These are phyloP conservation scores for Botryotinia narcissicola DNA, from an alignment of 2,329 filamentous ascomycete genomes.

Conservation along the genomic window DNA sequence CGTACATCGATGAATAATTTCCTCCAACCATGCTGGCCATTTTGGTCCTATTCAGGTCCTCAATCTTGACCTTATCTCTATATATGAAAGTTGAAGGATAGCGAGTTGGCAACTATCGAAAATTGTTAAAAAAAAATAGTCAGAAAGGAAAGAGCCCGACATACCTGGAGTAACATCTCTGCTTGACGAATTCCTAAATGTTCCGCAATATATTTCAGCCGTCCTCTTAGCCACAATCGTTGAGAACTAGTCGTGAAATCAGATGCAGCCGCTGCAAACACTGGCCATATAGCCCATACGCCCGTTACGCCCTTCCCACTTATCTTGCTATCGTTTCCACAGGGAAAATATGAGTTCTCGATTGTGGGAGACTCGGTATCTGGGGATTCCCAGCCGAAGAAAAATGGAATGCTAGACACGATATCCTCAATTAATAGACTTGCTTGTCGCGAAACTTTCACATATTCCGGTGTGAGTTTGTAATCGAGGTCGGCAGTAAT, in stretches of 20 bases:
- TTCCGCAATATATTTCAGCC: slow-evolving; percentile 30
- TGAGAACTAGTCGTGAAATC: slow-evolving; percentile 31
- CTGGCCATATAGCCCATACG: slow-evolving; percentile 31
- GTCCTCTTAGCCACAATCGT: slow-evolving; percentile 27
- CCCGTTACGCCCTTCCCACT: slow-evolving; percentile 27
- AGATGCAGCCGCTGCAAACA: slow-evolving; percentile 29
- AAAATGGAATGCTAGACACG: slow-evolving; percentile 57
- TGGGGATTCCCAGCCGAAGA: slow-evolving; percentile 49
- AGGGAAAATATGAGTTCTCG: slow-evolving; percentile 48
- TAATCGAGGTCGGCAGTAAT: slow-evolving; percentile 58
- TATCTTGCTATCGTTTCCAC: slow-evolving; percentile 43
- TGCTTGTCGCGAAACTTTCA: slow-evolving; percentile 50
- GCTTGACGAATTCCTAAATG: slow-evolving; percentile 32
- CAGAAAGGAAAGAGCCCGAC: not conserved
- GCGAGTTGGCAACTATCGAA: not conserved
- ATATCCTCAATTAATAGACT: slow-evolving; percentile 55
- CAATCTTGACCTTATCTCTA: not conserved
- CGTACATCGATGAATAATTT: no score
- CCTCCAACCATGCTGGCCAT: not conserved
- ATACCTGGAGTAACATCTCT: slow-evolving; percentile 27
- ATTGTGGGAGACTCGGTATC: slow-evolving; percentile 29
- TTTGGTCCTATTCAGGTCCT: not conserved
- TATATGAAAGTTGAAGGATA: slow-evolving; percentile 16
- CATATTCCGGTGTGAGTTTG: slow-evolving; percentile 58
- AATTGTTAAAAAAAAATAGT: not conserved